These are phyloP conservation scores for Trichoderma oligosporum DNA, from an alignment of 2,329 filamentous ascomycete species.

Conservation along the genomic window DNA sequence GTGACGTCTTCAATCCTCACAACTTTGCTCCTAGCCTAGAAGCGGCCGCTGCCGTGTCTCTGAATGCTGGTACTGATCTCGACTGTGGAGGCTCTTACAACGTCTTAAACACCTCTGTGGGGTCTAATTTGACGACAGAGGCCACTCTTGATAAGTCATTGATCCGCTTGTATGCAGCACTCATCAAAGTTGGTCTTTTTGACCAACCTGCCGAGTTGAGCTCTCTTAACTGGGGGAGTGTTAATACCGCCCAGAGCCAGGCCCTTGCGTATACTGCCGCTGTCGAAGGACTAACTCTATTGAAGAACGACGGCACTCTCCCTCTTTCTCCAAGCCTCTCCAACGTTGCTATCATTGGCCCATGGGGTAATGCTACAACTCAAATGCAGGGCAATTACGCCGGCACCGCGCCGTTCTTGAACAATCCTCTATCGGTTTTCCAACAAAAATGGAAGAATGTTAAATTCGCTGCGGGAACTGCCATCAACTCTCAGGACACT, in stretches of 20 bases:
- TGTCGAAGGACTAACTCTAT: slow-evolving; percentile 43
- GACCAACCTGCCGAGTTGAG: slow-evolving; percentile 49
- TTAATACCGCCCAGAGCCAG: slow-evolving; percentile 51
- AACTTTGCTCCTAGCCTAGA: slow-evolving; percentile 36
- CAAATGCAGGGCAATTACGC: slow-evolving; percentile 27
- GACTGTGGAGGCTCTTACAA: slow-evolving; percentile 24
- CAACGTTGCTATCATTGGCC: slow-evolving; percentile 31
- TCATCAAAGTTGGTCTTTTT: slow-evolving; percentile 57
- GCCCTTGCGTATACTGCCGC: slow-evolving; percentile 54
- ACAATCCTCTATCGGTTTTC: slow-evolving; percentile 19
- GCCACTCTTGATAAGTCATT: slow-evolving; percentile 16
- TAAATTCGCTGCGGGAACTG: slow-evolving; percentile 39
- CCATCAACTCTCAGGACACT: slow-evolving; percentile 27
- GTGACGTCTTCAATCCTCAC: slow-evolving; percentile 50
- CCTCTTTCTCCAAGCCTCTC: slow-evolving; percentile 38
- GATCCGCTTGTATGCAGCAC: slow-evolving; percentile 48
- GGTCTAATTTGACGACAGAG: slow-evolving; percentile 39
- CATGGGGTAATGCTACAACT: slow-evolving; percentile 39
- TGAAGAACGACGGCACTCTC: slow-evolving; percentile 53
- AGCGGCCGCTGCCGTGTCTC: slow-evolving; percentile 33
- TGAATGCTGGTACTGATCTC: slow-evolving; percentile 33
- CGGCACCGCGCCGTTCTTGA: slow-evolving; percentile 25
- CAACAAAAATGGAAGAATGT: slow-evolving; percentile 22
- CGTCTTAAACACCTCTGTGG: slow-evolving; percentile 35
- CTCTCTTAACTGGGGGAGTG: slow-evolving; percentile 51